Conservation (phyloP, 495 filamentous ascomycete species). For the Penicillium steckii region DNA sequence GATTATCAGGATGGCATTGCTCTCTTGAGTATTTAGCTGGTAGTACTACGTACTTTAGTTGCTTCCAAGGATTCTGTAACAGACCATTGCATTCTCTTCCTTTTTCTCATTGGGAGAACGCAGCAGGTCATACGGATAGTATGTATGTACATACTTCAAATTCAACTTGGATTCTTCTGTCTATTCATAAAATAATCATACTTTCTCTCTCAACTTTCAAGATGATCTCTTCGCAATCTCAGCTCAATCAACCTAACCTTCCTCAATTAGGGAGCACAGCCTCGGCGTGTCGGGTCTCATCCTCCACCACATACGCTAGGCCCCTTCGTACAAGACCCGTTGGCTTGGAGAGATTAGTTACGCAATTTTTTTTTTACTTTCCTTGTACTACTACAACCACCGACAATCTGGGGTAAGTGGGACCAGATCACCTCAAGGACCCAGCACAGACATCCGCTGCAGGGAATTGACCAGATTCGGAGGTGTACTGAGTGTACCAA, state of each 20-base stretch:
- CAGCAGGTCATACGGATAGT: conserved; percentile 5
- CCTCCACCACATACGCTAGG: too few species aligned
- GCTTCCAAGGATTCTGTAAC: too few species aligned
- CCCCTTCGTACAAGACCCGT: background rate
- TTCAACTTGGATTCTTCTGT: background rate
- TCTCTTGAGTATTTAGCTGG: background rate
- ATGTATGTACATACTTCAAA: background rate
- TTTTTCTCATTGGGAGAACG: conserved; percentile 6
- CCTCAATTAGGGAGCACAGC: background rate
- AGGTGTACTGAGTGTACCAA: background rate
- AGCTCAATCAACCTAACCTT: background rate
- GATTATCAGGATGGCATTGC: background rate
- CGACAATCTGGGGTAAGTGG: conserved; percentile 47
- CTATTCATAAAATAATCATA: background rate
- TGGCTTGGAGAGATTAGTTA: background rate
- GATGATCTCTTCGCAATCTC: background rate
- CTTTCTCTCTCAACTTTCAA: background rate
- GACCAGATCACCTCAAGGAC: conserved; percentile 35
- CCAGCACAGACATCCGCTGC: conserved; percentile 41
- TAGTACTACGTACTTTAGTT: background rate
- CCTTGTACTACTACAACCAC: conserved; percentile 17
- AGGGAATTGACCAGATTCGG: conserved; percentile 28
- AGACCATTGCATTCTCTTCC: background rate
- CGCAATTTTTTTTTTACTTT: background rate
- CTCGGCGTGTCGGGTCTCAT: background rate